Percentiles rank a stretch among this genome's conserved stretches.
phyloP scores from a whole-genome alignment of 2,329 filamentous ascomycete species.

The Fusarium tupiense region DNA sequence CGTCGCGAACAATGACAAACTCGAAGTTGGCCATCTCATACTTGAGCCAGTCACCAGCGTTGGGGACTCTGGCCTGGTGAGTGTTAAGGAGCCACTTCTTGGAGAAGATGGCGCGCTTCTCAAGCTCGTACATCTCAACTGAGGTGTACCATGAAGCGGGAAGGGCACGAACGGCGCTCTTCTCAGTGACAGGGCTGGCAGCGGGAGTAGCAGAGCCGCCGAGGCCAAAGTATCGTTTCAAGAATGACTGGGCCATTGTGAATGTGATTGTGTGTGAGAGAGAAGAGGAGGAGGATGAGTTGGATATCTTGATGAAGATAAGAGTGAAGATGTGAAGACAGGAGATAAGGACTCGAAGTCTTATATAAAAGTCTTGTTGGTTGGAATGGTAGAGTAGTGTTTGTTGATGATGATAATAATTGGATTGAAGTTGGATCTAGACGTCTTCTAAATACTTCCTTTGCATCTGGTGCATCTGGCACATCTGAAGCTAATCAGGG shows the following conservation, averaged over 20 bases:
- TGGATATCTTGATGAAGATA: conserved; percentile 11
- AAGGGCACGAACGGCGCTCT: conserved; percentile 49
- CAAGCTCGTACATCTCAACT: conserved; percentile 65
- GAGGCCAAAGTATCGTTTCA: conserved; percentile 53
- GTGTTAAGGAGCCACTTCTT: conserved; percentile 66
- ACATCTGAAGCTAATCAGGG: conserved; percentile 28
- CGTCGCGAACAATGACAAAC: conserved; percentile 63
- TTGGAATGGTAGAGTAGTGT: conserved; percentile 16
- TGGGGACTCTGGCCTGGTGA: conserved; percentile 59
- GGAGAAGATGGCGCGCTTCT: conserved; percentile 66
- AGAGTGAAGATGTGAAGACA: background rate
- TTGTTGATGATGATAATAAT: conserved; percentile 24
- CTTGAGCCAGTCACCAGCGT: conserved; percentile 65
- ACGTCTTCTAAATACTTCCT: conserved; percentile 36
- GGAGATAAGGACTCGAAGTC: conserved; percentile 4
- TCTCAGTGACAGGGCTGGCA: conserved; percentile 17
- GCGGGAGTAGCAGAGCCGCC: conserved; percentile 35
- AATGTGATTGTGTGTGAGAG: conserved; percentile 9
- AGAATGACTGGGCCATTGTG: conserved; percentile 43
- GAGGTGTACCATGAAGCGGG: conserved; percentile 63
- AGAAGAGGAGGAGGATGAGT: background rate
- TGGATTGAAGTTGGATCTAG: conserved; percentile 27
- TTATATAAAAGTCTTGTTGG: conserved; percentile 27
- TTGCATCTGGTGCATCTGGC: conserved; percentile 13
- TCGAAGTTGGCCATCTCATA: conserved; percentile 65